These are phyloP conservation scores for Trichoderma brevicompactum DNA, from an alignment of 2,329 filamentous ascomycete species.

Conservation along the genomic window DNA sequence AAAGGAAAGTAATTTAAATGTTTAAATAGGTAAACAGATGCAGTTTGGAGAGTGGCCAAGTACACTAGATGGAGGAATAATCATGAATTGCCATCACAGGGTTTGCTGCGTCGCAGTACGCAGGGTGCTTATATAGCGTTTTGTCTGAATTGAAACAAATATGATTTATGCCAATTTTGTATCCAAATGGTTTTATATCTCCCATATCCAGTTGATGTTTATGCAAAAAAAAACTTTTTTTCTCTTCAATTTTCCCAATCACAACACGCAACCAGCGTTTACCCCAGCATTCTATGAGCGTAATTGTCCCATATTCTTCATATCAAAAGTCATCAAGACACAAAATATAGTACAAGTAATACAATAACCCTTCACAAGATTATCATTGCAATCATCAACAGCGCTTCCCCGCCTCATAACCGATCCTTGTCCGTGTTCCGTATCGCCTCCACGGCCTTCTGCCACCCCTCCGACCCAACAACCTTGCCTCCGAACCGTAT, in stretches of 20 bases:
- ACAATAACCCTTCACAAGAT: slow-evolving; percentile 36
- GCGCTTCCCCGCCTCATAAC: slow-evolving; percentile 47
- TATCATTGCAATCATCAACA: background rate
- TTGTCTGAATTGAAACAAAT: background rate
- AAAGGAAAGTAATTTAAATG: background rate
- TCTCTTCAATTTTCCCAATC: background rate
- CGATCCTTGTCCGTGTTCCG: slow-evolving; percentile 54
- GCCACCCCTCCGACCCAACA: slow-evolving; percentile 60
- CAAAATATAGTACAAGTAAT: slow-evolving; percentile 40
- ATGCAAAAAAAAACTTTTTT: background rate
- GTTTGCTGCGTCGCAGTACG: background rate
- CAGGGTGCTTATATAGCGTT: slow-evolving; percentile 19
- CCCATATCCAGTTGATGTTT: background rate
- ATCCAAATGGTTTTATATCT: background rate
- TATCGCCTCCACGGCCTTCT: slow-evolving; percentile 55
- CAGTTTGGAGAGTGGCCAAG: background rate
- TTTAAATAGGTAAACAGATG: background rate
- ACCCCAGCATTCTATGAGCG: background rate
- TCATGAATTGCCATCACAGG: background rate
- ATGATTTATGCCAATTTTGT: too few relatives aligned
- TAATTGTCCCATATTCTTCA: background rate
- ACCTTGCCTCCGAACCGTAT: slow-evolving; percentile 68
- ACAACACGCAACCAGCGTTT: too few relatives aligned
- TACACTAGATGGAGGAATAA: slow-evolving; percentile 2
- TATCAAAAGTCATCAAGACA: slow-evolving; percentile 13